A percentile compares a stretch with the other conserved stretches of the same genome.
Evolutionary conservation across 345 rosid genomes (phyloP).

Genomic region (Salix arbutifolia): DNA sequence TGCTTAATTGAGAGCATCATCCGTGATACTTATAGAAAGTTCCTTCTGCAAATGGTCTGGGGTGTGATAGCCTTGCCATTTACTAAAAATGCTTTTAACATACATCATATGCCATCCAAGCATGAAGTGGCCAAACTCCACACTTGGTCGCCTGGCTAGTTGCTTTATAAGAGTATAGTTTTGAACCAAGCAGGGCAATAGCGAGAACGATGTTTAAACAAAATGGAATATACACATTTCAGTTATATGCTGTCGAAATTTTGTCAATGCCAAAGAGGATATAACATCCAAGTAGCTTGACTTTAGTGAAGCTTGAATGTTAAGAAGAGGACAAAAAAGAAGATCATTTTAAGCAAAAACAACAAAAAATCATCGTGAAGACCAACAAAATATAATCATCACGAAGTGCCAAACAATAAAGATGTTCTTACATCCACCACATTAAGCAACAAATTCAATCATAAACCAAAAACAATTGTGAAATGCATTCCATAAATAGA

Average conservation of each 20-base stretch:
- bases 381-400: not conserved
- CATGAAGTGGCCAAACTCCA: not conserved
- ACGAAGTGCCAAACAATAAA: not conserved
- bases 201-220: not conserved
- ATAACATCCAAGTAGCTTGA: not conserved
- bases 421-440: constrained; percentile 1
- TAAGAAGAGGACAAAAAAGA: not conserved
- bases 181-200: not conserved
- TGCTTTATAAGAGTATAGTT: not conserved
- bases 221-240: not conserved
- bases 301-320: not conserved
- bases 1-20: not conserved
- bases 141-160: not conserved
- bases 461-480: not conserved
- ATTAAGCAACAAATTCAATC: not conserved
- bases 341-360: not conserved
- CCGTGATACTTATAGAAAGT: not conserved
- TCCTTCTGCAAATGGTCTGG: not conserved
- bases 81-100: not conserved
- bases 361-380: not conserved
- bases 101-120: not conserved
- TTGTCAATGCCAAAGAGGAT: not conserved
- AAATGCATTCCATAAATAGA: not conserved
- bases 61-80: not conserved
- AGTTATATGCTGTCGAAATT: not conserved